These are phyloP conservation scores for Clarireedia paspali DNA, from an alignment of 2,329 filamentous ascomycete species.

Conservation along the genomic window DNA sequence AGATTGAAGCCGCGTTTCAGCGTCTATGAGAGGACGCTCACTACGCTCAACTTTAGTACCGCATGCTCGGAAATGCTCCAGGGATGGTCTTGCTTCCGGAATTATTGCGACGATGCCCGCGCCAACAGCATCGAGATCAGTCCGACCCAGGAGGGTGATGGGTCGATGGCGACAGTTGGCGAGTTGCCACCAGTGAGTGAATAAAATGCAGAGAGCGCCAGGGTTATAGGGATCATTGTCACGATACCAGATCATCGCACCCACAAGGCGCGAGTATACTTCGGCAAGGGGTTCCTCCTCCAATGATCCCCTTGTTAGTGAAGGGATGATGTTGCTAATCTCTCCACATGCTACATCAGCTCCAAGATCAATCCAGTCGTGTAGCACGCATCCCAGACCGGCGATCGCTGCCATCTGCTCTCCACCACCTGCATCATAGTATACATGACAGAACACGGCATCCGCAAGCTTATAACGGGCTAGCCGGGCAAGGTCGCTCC, in stretches of 20 bases:
- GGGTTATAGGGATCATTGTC: neutral
- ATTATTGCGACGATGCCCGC: neutral
- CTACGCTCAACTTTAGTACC: neutral
- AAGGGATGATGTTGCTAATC: neutral
- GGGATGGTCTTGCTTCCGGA: neutral
- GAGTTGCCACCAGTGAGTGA: neutral
- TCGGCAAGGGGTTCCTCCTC: neutral
- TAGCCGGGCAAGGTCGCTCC: neutral
- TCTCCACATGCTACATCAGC: neutral
- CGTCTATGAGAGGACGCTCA: neutral
- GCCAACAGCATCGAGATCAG: neutral
- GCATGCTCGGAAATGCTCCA: neutral
- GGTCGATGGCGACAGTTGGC: conserved; percentile 1
- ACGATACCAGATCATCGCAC: conserved; percentile 1
- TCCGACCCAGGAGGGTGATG: neutral
- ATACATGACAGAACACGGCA: neutral
- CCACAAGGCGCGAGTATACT: neutral
- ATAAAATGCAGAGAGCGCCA: neutral
- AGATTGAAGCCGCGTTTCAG: neutral
- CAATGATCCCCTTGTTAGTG: neutral
- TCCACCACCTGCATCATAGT: neutral
- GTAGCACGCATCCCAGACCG: neutral
- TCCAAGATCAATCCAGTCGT: neutral
- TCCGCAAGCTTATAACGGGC: conserved; percentile 1
- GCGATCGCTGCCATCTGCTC: neutral